Percentiles rank a stretch among this genome's conserved stretches.
These are phyloP conservation scores for Sarocladiaceae sp. DNA, from an alignment of 2,329 filamentous ascomycete species.

Conservation along the genomic window DNA sequence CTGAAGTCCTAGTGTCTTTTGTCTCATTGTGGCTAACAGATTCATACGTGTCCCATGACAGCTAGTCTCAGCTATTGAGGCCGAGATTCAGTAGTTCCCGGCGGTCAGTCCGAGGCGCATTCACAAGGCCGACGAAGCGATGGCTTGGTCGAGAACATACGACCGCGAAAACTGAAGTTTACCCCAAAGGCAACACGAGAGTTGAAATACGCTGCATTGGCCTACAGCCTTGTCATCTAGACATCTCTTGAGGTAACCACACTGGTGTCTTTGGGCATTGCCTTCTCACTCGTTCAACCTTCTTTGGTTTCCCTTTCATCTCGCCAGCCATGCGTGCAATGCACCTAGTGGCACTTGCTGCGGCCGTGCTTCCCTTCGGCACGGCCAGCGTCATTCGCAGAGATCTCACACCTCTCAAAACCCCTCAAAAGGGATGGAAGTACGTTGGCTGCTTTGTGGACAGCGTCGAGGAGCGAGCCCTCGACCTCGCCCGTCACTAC, in stretches of 20 bases:
- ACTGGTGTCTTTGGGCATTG: neutral
- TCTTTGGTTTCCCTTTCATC: neutral
- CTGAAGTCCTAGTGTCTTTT: neutral
- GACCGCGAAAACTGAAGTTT: neutral
- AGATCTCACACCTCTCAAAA: neutral
- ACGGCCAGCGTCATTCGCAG: slow-evolving; percentile 16
- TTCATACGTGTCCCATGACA: neutral
- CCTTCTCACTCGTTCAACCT: neutral
- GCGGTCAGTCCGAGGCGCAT: neutral
- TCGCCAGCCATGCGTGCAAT: neutral
- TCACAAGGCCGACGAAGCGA: neutral
- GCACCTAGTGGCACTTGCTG: neutral
- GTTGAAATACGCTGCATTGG: neutral
- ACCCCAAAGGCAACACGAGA: neutral
- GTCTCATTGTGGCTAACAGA: neutral
- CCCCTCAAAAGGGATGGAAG: slow-evolving; percentile 17
- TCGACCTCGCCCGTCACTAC: slow-evolving; percentile 1
- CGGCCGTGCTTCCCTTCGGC: slow-evolving; percentile 9
- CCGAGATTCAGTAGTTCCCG: neutral
- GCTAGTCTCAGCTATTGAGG: neutral
- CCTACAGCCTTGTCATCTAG: neutral
- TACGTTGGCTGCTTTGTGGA: slow-evolving; percentile 19
- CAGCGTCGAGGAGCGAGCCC: slow-evolving; percentile 16
- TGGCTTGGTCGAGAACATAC: neutral
- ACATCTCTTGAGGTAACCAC: neutral